A percentile compares a stretch with the other conserved stretches of the same genome.
These are phyloP conservation scores for Arthrobotrys megalospora DNA, from an alignment of 2,329 filamentous ascomycete species.

Conservation along the genomic window DNA sequence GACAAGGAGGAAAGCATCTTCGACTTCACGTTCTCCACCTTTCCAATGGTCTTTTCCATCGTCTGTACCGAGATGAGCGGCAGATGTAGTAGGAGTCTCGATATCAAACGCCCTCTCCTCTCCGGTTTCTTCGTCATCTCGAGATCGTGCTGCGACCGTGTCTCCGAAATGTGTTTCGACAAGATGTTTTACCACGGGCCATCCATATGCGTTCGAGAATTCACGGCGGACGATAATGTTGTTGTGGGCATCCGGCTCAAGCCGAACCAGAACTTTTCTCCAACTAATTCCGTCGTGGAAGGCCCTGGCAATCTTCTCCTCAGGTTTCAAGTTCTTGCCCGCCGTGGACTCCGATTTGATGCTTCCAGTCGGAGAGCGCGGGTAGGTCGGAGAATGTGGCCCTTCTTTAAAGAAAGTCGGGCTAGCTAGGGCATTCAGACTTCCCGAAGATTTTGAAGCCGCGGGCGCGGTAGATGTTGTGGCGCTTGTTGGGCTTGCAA, in stretches of 20 bases:
- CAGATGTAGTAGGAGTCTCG: constrained; percentile 26
- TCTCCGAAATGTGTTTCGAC: constrained; percentile 95
- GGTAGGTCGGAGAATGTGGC: constrained; percentile 36
- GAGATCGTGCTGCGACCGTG: constrained; percentile 66
- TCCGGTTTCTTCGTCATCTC: constrained; percentile 55
- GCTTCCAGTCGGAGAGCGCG: constrained; percentile 57
- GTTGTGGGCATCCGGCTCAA: constrained; percentile 98
- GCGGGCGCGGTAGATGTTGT: constrained; percentile 10
- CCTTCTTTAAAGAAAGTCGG: constrained; percentile 13
- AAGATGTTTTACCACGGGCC: constrained; percentile 95
- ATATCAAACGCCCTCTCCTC: constrained; percentile 48
- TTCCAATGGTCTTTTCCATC: constrained; percentile 44
- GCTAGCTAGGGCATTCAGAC: constrained; percentile 5
- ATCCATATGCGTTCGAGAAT: constrained; percentile 97
- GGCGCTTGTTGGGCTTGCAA: constrained; percentile 3
- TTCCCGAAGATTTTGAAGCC: constrained; percentile 11
- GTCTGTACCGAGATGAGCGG: neutral
- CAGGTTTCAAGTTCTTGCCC: constrained; percentile 79
- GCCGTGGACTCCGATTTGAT: constrained; percentile 57
- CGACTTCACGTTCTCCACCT: constrained; percentile 48
- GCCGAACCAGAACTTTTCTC: constrained; percentile 94
- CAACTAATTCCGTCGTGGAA: constrained; percentile 93
- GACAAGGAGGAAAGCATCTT: constrained; percentile 44
- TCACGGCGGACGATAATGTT: constrained; percentile 97
- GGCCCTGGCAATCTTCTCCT: constrained; percentile 96